Conservation (phyloP, 495 filamentous ascomycete genomes). For the Aspergillus carlsbadensis region DNA sequence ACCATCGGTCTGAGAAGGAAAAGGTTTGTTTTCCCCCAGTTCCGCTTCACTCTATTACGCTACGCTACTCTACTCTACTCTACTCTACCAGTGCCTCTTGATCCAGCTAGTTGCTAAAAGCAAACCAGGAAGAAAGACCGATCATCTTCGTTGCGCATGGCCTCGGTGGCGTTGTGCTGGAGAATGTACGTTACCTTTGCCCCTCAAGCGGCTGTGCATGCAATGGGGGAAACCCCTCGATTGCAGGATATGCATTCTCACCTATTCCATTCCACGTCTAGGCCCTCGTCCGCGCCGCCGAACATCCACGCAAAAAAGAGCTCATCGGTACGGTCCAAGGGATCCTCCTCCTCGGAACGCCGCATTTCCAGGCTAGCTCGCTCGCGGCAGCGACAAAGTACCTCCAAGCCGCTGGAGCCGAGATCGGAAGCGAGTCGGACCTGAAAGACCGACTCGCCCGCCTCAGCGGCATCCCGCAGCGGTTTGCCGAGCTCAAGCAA, state of each 20-base stretch:
- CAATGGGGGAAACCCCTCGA: too few species aligned
- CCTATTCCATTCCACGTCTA: not conserved
- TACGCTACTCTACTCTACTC: not conserved
- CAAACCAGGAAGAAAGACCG: constrained; percentile 1
- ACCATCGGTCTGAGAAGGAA: not conserved
- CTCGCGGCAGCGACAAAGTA: too few species aligned
- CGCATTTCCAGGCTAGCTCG: too few species aligned
- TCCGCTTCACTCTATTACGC: not conserved
- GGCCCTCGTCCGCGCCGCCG: not conserved
- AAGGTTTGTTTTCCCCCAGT: not conserved
- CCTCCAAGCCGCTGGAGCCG: too few species aligned
- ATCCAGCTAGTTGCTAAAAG: too few species aligned
- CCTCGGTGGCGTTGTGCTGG: constrained; percentile 1
- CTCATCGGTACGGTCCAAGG: not conserved
- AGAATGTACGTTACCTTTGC: not conserved
- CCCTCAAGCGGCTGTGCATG: too few species aligned
- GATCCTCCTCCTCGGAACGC: too few species aligned
- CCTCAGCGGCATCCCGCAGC: not conserved
- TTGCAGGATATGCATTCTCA: not conserved
- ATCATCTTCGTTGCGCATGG: constrained; percentile 8
- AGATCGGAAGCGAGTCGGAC: not conserved
- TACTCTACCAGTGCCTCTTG: not conserved
- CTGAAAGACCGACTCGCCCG: not conserved
- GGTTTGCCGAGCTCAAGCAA: not conserved
- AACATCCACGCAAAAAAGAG: not conserved